A percentile compares a stretch with the other conserved stretches of the same genome.
Conservation (phyloP, 2,329 filamentous ascomycete species). For the Colletotrichum sp. region DNA sequence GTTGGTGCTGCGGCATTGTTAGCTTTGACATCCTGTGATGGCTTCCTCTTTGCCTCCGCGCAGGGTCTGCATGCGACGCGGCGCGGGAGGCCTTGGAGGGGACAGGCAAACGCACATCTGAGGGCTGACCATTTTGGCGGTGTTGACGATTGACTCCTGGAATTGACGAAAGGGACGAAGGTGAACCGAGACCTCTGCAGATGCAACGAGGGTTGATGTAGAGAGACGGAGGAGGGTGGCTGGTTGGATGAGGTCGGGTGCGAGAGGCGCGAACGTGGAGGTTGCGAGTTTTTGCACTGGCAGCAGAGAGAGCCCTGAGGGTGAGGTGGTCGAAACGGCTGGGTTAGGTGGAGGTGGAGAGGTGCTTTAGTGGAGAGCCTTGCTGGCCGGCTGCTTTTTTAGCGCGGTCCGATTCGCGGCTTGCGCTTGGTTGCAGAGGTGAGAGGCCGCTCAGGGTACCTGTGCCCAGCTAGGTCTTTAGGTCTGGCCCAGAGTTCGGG, state of each 20-base stretch:
- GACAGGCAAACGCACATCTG: conserved; percentile 27
- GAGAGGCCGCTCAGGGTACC: not conserved
- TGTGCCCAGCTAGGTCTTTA: not conserved
- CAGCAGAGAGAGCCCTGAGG: conserved; percentile 6
- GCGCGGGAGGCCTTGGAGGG: not conserved
- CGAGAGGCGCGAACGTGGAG: conserved; percentile 1
- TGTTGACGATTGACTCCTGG: not conserved
- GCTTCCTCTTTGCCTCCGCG: not conserved
- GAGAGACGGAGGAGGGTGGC: not conserved
- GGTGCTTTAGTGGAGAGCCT: not conserved
- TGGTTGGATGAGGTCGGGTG: not conserved
- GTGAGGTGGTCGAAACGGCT: conserved; percentile 21
- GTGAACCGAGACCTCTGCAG: not conserved
- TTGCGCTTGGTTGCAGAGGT: not conserved
- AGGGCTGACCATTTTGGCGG: conserved; percentile 30
- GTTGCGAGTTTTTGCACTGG: conserved; percentile 20
- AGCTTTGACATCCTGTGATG: conserved; percentile 19
- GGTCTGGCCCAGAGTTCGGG: not conserved
- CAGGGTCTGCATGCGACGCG: not conserved
- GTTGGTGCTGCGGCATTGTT: conserved; percentile 71
- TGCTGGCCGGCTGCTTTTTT: not conserved
- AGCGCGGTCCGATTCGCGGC: not conserved
- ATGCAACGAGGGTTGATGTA: not conserved
- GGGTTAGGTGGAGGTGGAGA: conserved; percentile 12
- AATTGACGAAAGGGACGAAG: not conserved